phyloP scores from a whole-genome alignment of 1,139 yeast species.

The Pichia sp. region DNA sequence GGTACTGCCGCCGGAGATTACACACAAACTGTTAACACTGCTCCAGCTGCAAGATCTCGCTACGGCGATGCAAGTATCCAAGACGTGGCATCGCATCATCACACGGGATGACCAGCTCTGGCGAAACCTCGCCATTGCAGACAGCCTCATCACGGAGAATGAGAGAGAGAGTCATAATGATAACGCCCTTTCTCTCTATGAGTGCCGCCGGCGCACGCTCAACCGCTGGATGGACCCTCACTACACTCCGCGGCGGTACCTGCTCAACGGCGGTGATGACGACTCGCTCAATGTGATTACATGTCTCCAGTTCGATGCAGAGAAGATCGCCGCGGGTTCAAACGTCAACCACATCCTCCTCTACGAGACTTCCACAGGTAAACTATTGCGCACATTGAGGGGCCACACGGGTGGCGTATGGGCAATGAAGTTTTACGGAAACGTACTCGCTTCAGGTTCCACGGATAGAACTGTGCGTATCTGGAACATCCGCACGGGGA shows the following conservation, averaged over 20 bases:
- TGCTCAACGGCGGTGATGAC: slow-evolving; percentile 47
- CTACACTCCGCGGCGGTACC: slow-evolving; percentile 58
- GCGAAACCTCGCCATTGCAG: slow-evolving; percentile 48
- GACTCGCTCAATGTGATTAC: slow-evolving; percentile 81
- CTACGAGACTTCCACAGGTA: slow-evolving; percentile 72
- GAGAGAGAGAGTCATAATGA: slow-evolving; percentile 26
- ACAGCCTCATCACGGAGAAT: slow-evolving; percentile 39
- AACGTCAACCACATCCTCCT: slow-evolving; percentile 81
- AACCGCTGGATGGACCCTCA: slow-evolving; percentile 79
- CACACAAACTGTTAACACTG: slow-evolving; percentile 57
- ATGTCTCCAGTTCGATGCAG: slow-evolving; percentile 88
- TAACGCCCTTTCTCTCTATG: slow-evolving; percentile 39
- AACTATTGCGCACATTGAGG: slow-evolving; percentile 53
- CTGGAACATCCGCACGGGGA: slow-evolving; percentile 75
- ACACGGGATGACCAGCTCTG: slow-evolving; percentile 48
- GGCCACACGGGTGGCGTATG: slow-evolving; percentile 99
- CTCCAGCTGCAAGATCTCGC: too few species aligned
- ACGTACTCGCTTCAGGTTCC: slow-evolving; percentile 81
- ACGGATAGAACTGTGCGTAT: slow-evolving; percentile 88
- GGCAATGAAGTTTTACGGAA: slow-evolving; percentile 89
- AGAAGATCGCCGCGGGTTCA: slow-evolving; percentile 86
- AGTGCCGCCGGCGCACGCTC: slow-evolving; percentile 57
- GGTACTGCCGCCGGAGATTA: slow-evolving; percentile 70
- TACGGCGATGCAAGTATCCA: slow-evolving; percentile 65
- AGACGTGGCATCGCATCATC: slow-evolving; percentile 49